These are phyloP conservation scores for Irpex sp. DNA, from an alignment of 1,284 basidiomycete genomes.

Conservation along the genomic window DNA sequence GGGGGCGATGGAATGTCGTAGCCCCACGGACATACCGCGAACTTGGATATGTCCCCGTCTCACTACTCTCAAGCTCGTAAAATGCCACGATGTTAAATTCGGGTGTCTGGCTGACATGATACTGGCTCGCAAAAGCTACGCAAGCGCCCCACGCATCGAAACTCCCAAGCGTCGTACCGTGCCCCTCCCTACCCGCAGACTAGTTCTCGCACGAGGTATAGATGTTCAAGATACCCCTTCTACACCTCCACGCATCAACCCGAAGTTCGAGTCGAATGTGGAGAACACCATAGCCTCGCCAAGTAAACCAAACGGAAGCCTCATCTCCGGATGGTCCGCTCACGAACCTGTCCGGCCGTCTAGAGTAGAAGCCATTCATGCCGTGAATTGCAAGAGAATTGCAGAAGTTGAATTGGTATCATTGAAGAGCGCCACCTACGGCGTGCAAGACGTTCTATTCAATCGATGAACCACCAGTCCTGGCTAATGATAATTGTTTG, in stretches of 20 bases:
- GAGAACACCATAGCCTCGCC: slow-evolving; percentile 4
- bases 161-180: background rate
- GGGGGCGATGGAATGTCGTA: background rate
- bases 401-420: slow-evolving; percentile 3
- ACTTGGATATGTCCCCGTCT: slow-evolving; percentile 9
- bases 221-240: background rate
- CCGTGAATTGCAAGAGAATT: background rate
- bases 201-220: background rate
- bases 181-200: background rate
- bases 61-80: background rate
- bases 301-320: slow-evolving; percentile 4
- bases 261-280: background rate
- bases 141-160: background rate
- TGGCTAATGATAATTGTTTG: too few species aligned
- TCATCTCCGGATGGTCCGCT: slow-evolving; percentile 4
- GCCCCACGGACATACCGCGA: background rate
- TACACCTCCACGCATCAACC: background rate
- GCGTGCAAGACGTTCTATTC: background rate
- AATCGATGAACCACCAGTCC: background rate
- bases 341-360: slow-evolving; percentile 2
- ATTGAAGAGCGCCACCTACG: background rate
- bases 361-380: background rate
- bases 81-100: background rate
- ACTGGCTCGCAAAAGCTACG: background rate
- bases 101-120: slow-evolving; percentile 2